Percentiles rank a stretch among this genome's conserved stretches.
Conservation (phyloP, 352 stramenopile species). For the Pythium insidiosum region DNA sequence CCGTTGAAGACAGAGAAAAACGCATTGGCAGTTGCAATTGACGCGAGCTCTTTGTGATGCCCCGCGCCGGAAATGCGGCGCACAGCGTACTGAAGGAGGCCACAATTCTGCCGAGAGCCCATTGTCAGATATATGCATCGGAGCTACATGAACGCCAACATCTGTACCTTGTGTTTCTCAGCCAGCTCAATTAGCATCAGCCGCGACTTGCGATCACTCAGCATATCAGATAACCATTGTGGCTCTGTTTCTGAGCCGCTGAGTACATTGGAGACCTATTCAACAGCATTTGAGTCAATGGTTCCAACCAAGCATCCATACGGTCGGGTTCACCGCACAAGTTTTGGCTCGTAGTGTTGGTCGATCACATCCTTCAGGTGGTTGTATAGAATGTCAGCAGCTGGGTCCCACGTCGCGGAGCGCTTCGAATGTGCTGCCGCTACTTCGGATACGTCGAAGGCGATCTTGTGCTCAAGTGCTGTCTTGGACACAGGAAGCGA, state of each 20-base stretch:
- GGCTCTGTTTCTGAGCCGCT: slow-evolving; percentile 68
- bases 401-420: slow-evolving; percentile 62
- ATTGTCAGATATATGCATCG: too few relatives aligned
- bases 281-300: background rate
- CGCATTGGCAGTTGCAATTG: slow-evolving; percentile 73
- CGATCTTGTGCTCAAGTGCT: slow-evolving; percentile 63
- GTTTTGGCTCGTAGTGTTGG: slow-evolving; percentile 78
- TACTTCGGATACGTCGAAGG: slow-evolving; percentile 62
- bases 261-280: slow-evolving; percentile 76
- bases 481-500: slow-evolving; percentile 47
- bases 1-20: slow-evolving; percentile 85
- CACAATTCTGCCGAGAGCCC: slow-evolving; percentile 68
- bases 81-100: slow-evolving; percentile 79
- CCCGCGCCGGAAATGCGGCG: slow-evolving; percentile 78
- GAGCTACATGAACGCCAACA: background rate
- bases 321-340: slow-evolving; percentile 26
- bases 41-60: slow-evolving; percentile 85
- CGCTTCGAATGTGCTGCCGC: slow-evolving; percentile 52
- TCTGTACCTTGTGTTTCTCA: slow-evolving; percentile 69
- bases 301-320: too few relatives aligned
- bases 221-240: slow-evolving; percentile 80
- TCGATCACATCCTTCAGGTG: slow-evolving; percentile 71
- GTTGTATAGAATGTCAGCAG: slow-evolving; percentile 71
- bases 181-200: slow-evolving; percentile 81
- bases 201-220: slow-evolving; percentile 73